Evolutionary conservation across 306 rosid species (phyloP).

Genomic region (Potentilla sterilis): DNA sequence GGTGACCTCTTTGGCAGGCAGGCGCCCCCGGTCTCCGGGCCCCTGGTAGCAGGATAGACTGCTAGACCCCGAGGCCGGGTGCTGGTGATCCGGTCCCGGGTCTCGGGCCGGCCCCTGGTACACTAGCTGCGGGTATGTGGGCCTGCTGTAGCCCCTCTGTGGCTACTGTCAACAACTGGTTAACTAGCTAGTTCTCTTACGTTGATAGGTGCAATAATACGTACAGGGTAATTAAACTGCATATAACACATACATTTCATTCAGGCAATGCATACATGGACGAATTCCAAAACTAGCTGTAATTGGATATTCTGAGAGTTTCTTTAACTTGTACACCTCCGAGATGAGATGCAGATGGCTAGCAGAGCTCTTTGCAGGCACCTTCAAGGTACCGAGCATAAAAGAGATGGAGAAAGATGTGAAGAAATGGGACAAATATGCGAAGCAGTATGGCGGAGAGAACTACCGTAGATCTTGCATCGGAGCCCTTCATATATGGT

Average conservation of each 20-base stretch:
- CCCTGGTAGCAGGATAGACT: too few species aligned
- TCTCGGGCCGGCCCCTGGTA: too few species aligned
- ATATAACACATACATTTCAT: background rate
- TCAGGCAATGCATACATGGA: constrained; percentile 45
- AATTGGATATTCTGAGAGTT: constrained; percentile 45
- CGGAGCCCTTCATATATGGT: constrained; percentile 47
- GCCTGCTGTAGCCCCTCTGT: too few species aligned
- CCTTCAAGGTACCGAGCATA: constrained; percentile 45
- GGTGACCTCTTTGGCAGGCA: too few species aligned
- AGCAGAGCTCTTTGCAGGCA: constrained; percentile 44
- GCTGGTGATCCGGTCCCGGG: too few species aligned
- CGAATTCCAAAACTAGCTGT: constrained; percentile 48
- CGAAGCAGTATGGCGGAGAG: constrained; percentile 35
- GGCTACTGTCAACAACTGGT: too few species aligned
- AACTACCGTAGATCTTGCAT: constrained; percentile 51
- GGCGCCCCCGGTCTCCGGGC: too few species aligned
- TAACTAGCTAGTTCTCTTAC: background rate
- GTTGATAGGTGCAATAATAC: too few species aligned
- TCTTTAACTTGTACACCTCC: constrained; percentile 49
- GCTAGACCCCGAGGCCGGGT: too few species aligned
- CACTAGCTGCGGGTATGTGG: too few species aligned
- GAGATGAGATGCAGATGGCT: constrained; percentile 74
- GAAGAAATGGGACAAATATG: constrained; percentile 39
- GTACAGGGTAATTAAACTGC: too few species aligned
- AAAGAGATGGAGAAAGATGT: constrained; percentile 56